Base-by-base conservation (phyloP, 441 rosid species). In the Erodium trifolium region DNA sequence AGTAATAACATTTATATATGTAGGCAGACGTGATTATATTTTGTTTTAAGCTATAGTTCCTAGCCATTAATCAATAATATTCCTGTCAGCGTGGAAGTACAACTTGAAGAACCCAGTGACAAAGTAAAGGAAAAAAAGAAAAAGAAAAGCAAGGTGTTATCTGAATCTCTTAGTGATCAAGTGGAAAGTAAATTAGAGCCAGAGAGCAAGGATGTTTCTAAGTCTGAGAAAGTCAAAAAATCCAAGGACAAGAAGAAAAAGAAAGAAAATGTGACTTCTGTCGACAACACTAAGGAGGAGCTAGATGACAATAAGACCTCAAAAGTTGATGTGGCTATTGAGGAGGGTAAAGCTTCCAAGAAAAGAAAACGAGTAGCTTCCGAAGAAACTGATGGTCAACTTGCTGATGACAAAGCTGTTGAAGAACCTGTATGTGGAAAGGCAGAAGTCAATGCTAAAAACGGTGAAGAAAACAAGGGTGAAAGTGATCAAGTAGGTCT, bases 341-440 rank as follows among this genome's bases (percentile, higher is more conserved):
- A 76, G 68, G 78, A 73, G 41, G 53, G 57, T 55, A 84, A 79
- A 68, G 69, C 27, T 71, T 82, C 91, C 69, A 92, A 88, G 84
- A 94, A 94, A 80, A 83, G 97, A 72, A 94, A 94, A 83, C 82
- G 92, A 77, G 55, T 63, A 16, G 83, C 77, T 72, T 80, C 91
- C 68, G 85, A 85, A 64, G 88, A 78, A 76, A 74, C 73, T 41
- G 7, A 41, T 41, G 10, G 10, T 41, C 10, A 41, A 41, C 11
- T 41, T 41, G 47, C 47, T 41, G 47, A 41, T 11, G 10, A 5
- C 10, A 41, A 41, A 41, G 47, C 47, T 11, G 47, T 41, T 41
- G 47, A 4, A 6, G 47, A 41, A 41, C 1, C 47, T 62, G 2
- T 23, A 23, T 23, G 27, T 23, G 27, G 27, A 23, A 23, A 23